Conservation (phyloP, 2,329 filamentous ascomycete species). For the Diaporthe sp. region DNA sequence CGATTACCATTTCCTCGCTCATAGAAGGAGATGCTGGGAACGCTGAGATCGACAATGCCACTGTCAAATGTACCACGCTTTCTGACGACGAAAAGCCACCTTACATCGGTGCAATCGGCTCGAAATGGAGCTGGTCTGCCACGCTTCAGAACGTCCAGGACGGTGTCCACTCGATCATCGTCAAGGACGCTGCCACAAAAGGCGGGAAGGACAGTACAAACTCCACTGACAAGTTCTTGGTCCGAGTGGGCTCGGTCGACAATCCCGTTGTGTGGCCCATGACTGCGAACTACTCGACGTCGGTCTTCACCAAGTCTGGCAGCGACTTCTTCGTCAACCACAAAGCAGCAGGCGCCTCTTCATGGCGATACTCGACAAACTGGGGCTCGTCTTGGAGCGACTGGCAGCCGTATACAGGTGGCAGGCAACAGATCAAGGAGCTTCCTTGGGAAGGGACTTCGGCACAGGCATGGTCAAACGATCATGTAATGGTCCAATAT, state of each 20-base stretch:
- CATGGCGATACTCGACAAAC: constrained; percentile 73
- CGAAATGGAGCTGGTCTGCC: constrained; percentile 66
- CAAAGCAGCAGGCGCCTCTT: constrained; percentile 71
- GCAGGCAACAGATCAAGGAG: constrained; percentile 62
- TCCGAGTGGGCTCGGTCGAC: constrained; percentile 69
- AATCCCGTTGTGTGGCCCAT: constrained; percentile 73
- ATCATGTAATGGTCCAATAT: constrained; percentile 75
- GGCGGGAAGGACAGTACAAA: constrained; percentile 62
- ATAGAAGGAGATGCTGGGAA: constrained; percentile 59
- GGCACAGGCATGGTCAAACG: constrained; percentile 70
- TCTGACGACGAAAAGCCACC: constrained; percentile 51
- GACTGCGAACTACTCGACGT: constrained; percentile 70
- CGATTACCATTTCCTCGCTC: constrained; percentile 66
- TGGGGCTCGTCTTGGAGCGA: constrained; percentile 72
- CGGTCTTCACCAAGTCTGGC: constrained; percentile 60
- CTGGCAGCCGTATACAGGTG: constrained; percentile 69
- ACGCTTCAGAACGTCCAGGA: constrained; percentile 70
- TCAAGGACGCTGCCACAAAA: constrained; percentile 65
- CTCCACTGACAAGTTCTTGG: constrained; percentile 70
- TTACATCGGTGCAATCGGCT: constrained; percentile 67
- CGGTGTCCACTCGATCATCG: constrained; percentile 70
- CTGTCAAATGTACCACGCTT: constrained; percentile 60
- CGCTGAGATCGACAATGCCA: constrained; percentile 59
- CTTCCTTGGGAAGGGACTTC: constrained; percentile 71
- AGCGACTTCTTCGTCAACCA: constrained; percentile 65